phyloP scores from a whole-genome alignment of 768 basidiomycete species.

The Pholiota conissans region DNA sequence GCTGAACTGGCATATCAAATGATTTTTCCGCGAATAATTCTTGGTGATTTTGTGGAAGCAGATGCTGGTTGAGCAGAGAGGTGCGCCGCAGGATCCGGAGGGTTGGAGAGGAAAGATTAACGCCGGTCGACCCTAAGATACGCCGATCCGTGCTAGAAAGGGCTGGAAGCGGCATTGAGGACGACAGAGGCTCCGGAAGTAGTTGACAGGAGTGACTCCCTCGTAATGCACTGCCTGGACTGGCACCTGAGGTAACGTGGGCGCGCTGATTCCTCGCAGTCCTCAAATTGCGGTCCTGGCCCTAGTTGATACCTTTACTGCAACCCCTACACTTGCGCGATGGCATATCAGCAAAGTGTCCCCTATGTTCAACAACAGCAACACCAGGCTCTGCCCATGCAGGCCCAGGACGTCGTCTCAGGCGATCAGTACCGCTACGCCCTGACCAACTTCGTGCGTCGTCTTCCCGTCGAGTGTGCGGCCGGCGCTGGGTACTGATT shows the following conservation, averaged over 20 bases:
- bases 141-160: slow-evolving; percentile 2
- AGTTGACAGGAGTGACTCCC: slow-evolving; percentile 12
- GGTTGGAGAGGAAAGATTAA: background rate
- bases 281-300: background rate
- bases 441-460: slow-evolving; percentile 74
- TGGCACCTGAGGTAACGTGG: slow-evolving; percentile 11
- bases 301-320: slow-evolving; percentile 10
- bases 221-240: slow-evolving; percentile 1
- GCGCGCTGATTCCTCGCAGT: slow-evolving; percentile 1
- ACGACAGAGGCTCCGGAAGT: background rate
- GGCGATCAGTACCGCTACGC: slow-evolving; percentile 82
- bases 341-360: slow-evolving; percentile 28
- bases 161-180: background rate
- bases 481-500: background rate
- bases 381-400: slow-evolving; percentile 20
- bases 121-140: slow-evolving; percentile 3
- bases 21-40: background rate
- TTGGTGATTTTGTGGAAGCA: background rate
- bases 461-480: background rate
- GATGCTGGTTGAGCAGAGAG: background rate
- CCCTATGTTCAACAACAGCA: slow-evolving; percentile 24
- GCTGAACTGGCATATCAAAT: background rate
- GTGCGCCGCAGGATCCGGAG: background rate
- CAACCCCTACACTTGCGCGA: slow-evolving; percentile 15
- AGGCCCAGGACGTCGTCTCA: slow-evolving; percentile 41